A percentile compares a stretch with the other conserved stretches of the same genome.
These are phyloP conservation scores for Penicillium griseofulvum DNA, from an alignment of 2,329 filamentous ascomycete species.

Conservation along the genomic window DNA sequence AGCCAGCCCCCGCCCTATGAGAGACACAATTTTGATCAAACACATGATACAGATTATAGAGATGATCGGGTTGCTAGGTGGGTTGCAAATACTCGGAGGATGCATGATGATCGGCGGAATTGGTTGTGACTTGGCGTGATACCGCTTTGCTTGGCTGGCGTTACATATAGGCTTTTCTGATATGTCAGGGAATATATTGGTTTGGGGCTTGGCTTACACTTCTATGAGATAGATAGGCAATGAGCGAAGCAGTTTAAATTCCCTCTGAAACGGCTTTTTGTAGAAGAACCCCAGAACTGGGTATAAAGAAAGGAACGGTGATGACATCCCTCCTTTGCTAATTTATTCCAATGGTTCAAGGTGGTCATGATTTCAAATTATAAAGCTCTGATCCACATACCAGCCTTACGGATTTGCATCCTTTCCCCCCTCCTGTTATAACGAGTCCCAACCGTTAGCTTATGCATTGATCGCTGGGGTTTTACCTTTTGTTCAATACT, in stretches of 20 bases:
- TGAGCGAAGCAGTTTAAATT: neutral
- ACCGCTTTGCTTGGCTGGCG: neutral
- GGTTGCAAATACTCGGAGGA: slow-evolving; percentile 24
- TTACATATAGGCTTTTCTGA: neutral
- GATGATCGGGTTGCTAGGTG: slow-evolving; percentile 21
- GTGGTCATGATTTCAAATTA: neutral
- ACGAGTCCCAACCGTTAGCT: no score
- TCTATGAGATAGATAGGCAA: neutral
- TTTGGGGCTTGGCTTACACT: neutral
- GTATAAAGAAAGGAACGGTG: neutral
- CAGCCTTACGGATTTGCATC: neutral
- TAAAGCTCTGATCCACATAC: neutral
- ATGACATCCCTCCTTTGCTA: neutral
- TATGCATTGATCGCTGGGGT: no score
- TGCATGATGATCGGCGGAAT: slow-evolving; percentile 10
- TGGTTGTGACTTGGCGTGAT: neutral
- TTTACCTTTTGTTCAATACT: neutral
- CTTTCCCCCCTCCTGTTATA: no score
- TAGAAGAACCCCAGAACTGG: neutral
- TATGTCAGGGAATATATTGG: neutral
- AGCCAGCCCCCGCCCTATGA: slow-evolving; percentile 31
- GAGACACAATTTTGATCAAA: slow-evolving; percentile 16
- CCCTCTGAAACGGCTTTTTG: no score
- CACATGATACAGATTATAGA: slow-evolving; percentile 5
- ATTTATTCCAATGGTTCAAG: neutral